Conservation (phyloP, 192 early-diverging fungal genomes). For the Backusella australiensis region DNA sequence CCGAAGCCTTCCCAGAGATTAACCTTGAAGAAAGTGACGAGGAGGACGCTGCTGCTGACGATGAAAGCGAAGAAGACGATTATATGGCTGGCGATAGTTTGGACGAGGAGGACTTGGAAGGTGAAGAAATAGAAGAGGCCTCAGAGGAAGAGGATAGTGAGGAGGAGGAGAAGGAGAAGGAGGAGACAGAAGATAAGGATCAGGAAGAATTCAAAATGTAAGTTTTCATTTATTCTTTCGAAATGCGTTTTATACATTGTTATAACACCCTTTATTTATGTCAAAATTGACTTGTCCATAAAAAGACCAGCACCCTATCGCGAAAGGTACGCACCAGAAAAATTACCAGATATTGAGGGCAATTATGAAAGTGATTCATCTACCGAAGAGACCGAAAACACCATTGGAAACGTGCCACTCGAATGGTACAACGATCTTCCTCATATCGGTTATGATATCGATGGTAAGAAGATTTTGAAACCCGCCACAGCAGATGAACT, state of each 20-base stretch:
- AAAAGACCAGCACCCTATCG: slow-evolving; percentile 4
- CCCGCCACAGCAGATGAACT: slow-evolving; percentile 91
- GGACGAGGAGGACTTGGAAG: slow-evolving; percentile 46
- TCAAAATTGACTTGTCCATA: neutral
- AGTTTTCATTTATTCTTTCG: neutral
- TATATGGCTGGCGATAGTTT: slow-evolving; percentile 44
- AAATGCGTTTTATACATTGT: neutral
- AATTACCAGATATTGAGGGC: slow-evolving; percentile 87
- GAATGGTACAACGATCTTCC: slow-evolving; percentile 97
- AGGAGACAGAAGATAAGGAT: slow-evolving; percentile 8
- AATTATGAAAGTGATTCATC: slow-evolving; percentile 92
- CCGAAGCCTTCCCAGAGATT: slow-evolving; percentile 31
- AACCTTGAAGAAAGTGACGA: slow-evolving; percentile 36
- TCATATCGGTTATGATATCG: slow-evolving; percentile 94
- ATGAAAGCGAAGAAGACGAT: slow-evolving; percentile 45
- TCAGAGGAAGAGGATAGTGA: slow-evolving; percentile 1
- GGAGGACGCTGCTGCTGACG: slow-evolving; percentile 45
- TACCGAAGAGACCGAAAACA: slow-evolving; percentile 87
- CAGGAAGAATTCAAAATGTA: slow-evolving; percentile 4
- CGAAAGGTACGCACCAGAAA: slow-evolving; percentile 16
- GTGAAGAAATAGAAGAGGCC: slow-evolving; percentile 39
- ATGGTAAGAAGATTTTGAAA: slow-evolving; percentile 89
- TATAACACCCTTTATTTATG: neutral
- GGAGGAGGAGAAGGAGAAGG: slow-evolving; percentile 19
- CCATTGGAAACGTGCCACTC: slow-evolving; percentile 93